Conservation (phyloP, 805 yeast species). For the Lachancea cidri region DNA sequence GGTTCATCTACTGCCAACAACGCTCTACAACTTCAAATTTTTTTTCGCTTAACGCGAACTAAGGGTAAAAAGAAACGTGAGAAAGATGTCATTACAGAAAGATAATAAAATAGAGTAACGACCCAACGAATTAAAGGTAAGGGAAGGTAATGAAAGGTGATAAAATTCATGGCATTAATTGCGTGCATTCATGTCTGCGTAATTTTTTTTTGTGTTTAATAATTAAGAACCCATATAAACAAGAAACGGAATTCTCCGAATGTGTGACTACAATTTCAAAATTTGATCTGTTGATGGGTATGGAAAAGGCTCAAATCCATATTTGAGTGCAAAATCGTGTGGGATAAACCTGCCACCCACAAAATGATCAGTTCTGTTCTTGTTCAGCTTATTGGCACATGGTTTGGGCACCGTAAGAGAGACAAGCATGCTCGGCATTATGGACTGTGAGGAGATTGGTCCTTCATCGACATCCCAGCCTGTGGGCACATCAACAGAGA, state of each 20-base stretch:
- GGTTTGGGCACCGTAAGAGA: conserved; percentile 95
- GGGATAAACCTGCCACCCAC: conserved; percentile 89
- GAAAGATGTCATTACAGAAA: too few species aligned
- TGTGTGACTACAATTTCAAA: conserved; percentile 24
- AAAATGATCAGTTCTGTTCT: conserved; percentile 49
- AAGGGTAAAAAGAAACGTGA: neutral
- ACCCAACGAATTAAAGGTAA: too few species aligned
- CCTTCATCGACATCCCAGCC: conserved; percentile 97
- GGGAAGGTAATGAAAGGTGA: too few species aligned
- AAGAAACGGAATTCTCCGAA: too few species aligned
- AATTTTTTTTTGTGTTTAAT: too few species aligned
- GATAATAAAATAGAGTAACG: too few species aligned
- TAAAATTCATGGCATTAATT: too few species aligned
- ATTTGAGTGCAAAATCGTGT: conserved; percentile 58
- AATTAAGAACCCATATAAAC: too few species aligned
- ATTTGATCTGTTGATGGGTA: conserved; percentile 58
- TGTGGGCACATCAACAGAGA: conserved; percentile 87
- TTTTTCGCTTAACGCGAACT: neutral
- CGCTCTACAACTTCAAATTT: neutral
- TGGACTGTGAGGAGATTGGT: conserved; percentile 41
- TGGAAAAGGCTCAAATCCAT: conserved; percentile 61
- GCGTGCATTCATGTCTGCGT: too few species aligned
- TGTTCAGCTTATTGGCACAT: conserved; percentile 53
- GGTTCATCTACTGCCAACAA: neutral
- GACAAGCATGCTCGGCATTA: conserved; percentile 64